These are phyloP conservation scores for Phytophthora multivora DNA, from an alignment of 352 stramenopile species.

Conservation along the genomic window DNA sequence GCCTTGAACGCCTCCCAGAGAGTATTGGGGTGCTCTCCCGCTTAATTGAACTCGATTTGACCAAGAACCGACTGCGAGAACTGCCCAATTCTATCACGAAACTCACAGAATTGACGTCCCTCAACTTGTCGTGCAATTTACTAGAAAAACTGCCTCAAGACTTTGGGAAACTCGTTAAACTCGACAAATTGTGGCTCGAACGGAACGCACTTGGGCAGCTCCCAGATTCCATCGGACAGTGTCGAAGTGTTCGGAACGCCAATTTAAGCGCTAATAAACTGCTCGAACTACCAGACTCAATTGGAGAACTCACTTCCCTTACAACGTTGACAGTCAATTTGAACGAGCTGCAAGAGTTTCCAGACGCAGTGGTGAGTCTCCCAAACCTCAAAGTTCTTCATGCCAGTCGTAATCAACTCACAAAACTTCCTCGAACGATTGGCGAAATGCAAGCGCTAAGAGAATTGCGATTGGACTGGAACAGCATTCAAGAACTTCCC, in stretches of 20 bases:
- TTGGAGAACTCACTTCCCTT: constrained; percentile 49
- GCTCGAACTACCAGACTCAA: constrained; percentile 36
- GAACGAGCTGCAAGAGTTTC: constrained; percentile 53
- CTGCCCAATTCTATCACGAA: constrained; percentile 55
- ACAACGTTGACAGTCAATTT: constrained; percentile 54
- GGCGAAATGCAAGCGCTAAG: constrained; percentile 49
- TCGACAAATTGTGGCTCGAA: constrained; percentile 59
- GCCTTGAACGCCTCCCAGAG: constrained; percentile 50
- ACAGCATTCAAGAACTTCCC: constrained; percentile 60
- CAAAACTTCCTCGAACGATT: constrained; percentile 49
- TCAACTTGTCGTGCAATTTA: constrained; percentile 63
- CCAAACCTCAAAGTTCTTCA: constrained; percentile 44
- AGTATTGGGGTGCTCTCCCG: constrained; percentile 41
- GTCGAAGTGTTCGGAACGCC: constrained; percentile 28
- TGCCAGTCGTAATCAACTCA: constrained; percentile 54
- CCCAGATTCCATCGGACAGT: constrained; percentile 49
- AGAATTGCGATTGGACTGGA: constrained; percentile 70
- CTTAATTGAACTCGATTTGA: constrained; percentile 61
- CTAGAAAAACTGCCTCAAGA: constrained; percentile 48
- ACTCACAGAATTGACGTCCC: constrained; percentile 33
- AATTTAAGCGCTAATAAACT: constrained; percentile 59
- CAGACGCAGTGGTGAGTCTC: constrained; percentile 42
- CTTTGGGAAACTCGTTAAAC: constrained; percentile 41
- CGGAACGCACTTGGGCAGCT: constrained; percentile 51
- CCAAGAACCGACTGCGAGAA: constrained; percentile 55